phyloP scores from a whole-genome alignment of 2,329 filamentous ascomycete species.

The Mycosphaerelloides madeirae region DNA sequence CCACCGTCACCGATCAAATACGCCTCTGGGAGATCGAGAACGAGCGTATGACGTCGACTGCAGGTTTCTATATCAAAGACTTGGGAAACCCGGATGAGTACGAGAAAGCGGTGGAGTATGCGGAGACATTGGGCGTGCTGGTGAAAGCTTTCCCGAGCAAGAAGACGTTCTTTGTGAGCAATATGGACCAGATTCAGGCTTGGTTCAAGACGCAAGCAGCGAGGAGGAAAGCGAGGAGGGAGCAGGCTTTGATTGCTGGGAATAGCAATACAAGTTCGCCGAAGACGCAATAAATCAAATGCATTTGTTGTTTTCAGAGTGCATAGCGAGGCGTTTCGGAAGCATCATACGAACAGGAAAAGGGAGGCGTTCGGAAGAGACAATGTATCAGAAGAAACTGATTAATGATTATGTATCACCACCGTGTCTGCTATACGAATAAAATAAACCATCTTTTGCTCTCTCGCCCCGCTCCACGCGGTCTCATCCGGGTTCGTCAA shows the following conservation, averaged over 20 bases:
- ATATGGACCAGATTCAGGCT: conserved; percentile 80
- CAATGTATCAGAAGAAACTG: background rate
- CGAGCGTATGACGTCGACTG: conserved; percentile 80
- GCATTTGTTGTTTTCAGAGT: no score
- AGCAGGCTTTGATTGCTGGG: conserved; percentile 2
- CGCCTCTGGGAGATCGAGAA: conserved; percentile 96
- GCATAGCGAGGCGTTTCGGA: conserved; percentile 20
- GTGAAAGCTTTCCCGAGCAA: conserved; percentile 78
- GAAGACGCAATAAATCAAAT: no score
- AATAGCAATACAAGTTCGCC: no score
- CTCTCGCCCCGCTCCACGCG: no score
- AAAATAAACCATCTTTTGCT: background rate
- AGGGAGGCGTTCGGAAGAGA: background rate
- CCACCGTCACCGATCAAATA: conserved; percentile 96
- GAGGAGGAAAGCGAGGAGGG: conserved; percentile 28
- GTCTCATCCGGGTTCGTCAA: no score
- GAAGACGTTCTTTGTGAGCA: conserved; percentile 85
- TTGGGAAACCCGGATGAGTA: conserved; percentile 65
- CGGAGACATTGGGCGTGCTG: conserved; percentile 84
- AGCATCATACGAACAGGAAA: background rate
- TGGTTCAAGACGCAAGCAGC: conserved; percentile 62
- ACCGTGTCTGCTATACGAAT: background rate
- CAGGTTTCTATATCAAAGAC: conserved; percentile 85
- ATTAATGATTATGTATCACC: background rate
- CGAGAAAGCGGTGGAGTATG: conserved; percentile 65